Conservation (phyloP, 345 rosid species). For the Mangifera indica region DNA sequence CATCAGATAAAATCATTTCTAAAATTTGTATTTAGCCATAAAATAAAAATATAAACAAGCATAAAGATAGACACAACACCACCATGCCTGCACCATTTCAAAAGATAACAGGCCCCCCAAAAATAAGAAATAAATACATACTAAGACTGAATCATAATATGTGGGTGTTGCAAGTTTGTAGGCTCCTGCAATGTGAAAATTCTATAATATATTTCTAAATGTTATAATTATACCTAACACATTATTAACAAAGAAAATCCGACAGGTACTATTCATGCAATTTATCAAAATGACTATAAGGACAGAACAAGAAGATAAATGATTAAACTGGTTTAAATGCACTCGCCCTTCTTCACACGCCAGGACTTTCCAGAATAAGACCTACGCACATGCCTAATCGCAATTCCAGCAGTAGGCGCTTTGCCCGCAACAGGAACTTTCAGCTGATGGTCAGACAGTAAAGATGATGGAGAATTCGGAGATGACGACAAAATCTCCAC, state of each 20-base stretch:
- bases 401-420: conserved; percentile 59
- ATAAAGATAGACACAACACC: background rate
- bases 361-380: conserved; percentile 81
- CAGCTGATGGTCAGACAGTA: conserved; percentile 62
- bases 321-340: background rate
- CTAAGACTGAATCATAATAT: background rate
- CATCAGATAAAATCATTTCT: background rate
- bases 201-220: background rate
- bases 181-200: background rate
- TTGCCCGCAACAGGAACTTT: conserved; percentile 68
- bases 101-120: background rate
- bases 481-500: conserved; percentile 62
- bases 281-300: background rate
- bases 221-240: background rate
- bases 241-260: background rate
- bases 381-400: conserved; percentile 70
- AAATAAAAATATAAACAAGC: background rate
- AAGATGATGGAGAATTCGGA: conserved; percentile 66
- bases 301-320: background rate
- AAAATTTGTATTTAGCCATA: background rate
- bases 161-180: background rate
- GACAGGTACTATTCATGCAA: background rate
- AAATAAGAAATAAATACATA: background rate
- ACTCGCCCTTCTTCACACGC: conserved; percentile 84
- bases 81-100: background rate